Evolutionary conservation across 2,329 filamentous ascomycete species (phyloP).

Genomic region (Ceratocystis alfenasii): DNA sequence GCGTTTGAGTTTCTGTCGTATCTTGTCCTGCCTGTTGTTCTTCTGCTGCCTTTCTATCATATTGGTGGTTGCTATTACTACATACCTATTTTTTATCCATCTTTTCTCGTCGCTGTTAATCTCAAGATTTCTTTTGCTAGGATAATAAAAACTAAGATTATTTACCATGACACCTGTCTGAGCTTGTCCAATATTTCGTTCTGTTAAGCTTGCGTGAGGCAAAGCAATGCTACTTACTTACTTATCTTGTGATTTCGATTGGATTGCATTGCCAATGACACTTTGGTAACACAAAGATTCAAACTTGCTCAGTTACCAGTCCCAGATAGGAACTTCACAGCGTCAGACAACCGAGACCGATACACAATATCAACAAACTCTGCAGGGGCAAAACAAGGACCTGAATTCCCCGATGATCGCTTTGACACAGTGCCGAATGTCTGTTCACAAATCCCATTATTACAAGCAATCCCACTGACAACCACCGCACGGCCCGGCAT

Average conservation of each 20-base stretch:
- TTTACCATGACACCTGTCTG: conserved; percentile 7
- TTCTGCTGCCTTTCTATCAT: conserved; percentile 3
- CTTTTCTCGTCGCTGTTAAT: neutral
- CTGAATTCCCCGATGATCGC: neutral
- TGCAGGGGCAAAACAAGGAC: neutral
- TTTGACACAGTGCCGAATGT: neutral
- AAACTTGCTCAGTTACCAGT: neutral
- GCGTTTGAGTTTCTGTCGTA: conserved; percentile 11
- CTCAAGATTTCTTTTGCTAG: neutral
- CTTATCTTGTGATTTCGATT: neutral
- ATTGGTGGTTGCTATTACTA: neutral
- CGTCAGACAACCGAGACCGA: neutral
- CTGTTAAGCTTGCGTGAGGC: neutral
- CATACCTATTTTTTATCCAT: neutral
- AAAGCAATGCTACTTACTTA: no score
- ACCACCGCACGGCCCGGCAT: conserved; percentile 11
- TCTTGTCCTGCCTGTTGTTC: neutral
- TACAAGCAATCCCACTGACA: neutral
- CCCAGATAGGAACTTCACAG: neutral
- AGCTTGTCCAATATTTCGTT: neutral
- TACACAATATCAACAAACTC: neutral
- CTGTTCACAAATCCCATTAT: conserved; percentile 1
- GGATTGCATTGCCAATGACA: neutral
- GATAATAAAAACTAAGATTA: neutral
- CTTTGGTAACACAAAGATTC: conserved; percentile 7